phyloP scores from a whole-genome alignment of 192 early-diverging fungal species.

The Diversispora eburnea region DNA sequence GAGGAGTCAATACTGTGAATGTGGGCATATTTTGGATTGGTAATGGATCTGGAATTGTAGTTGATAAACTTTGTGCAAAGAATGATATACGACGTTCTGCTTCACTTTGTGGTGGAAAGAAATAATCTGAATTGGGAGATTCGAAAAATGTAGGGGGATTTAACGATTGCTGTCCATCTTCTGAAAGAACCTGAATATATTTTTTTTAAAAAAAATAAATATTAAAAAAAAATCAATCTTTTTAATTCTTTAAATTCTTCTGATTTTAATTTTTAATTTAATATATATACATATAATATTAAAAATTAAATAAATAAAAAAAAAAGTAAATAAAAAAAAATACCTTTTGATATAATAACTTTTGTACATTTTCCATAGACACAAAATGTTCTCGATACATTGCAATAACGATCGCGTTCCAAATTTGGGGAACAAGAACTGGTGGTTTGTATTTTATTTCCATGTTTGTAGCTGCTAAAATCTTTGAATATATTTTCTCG shows the following conservation, averaged over 20 bases:
- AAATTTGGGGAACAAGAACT: constrained; percentile 73
- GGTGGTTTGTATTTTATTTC: constrained; percentile 77
- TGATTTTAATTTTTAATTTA: too few relatives aligned
- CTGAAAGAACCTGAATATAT: constrained; percentile 58
- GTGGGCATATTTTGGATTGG: constrained; percentile 82
- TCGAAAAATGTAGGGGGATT: constrained; percentile 77
- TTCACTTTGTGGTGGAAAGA: constrained; percentile 69
- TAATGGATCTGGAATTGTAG: constrained; percentile 71
- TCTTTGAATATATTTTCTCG: constrained; percentile 75
- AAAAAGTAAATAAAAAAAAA: constrained; percentile 1
- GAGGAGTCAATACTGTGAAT: constrained; percentile 80
- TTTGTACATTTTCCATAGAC: constrained; percentile 69
- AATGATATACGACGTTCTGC: constrained; percentile 81
- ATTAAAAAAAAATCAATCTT: background rate
- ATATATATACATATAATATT: background rate
- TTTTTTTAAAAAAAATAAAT: constrained; percentile 30
- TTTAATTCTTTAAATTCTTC: too few relatives aligned
- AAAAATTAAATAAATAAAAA: constrained; percentile 1
- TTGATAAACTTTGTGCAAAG: constrained; percentile 83
- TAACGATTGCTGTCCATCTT: constrained; percentile 61
- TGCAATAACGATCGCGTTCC: constrained; percentile 81
- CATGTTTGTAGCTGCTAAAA: constrained; percentile 68
- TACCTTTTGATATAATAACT: constrained; percentile 73
- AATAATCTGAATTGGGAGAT: constrained; percentile 69
- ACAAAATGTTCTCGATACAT: constrained; percentile 81